Base-by-base conservation (phyloP, 441 rosid species). In the Brassica balearica region DNA sequence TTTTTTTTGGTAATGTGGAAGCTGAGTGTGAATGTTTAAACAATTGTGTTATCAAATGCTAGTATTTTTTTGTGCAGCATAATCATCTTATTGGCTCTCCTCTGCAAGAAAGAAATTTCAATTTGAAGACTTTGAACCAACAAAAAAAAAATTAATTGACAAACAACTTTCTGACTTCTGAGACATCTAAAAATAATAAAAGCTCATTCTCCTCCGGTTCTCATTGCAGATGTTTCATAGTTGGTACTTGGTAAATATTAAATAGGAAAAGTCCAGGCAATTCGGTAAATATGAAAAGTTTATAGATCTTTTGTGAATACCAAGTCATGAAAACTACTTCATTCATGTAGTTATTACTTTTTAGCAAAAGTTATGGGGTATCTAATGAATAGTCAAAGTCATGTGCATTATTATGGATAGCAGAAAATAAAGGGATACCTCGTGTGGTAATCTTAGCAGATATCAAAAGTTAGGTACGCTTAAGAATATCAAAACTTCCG, bases 1-100 rank as follows among this genome's bases (percentile, higher is more conserved):
- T 48, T 25, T 22, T 48, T 48, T 48, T n/a, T 12, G 19, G 56
- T n/a, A 12, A 12, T n/a, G 15, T 61, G 55, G 20, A 34, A 20
- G 53, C 9, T 8, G 64, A 69, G 3, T 69, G 70, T 76, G 14
- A 61, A 10, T 76, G n/a, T 20, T 48, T 61, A 7, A 15, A 48
- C 46, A 48, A 46, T 2, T 5, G n/a, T 46, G 17, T 67, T 58
- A 36, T 27, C 15, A 43, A 75, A 68, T 61, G 69, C 51, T 9
- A 75, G 23, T 68, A 9, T 75, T 20, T 9, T 34, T 34, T 17
- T 51, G 65, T 32, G 51, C 34, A 65, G 36, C 15, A 65, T 63
- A 25, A 64, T 62, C 2, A 20, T 55, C 25, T 65, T 9, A 8
- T 34, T 65, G 65, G 67, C 65, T 1, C 23, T n/a, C 5, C 15